Evolutionary conservation across 1,284 basidiomycete genomes (phyloP).

Genomic region (Malassezia brasiliensis): DNA sequence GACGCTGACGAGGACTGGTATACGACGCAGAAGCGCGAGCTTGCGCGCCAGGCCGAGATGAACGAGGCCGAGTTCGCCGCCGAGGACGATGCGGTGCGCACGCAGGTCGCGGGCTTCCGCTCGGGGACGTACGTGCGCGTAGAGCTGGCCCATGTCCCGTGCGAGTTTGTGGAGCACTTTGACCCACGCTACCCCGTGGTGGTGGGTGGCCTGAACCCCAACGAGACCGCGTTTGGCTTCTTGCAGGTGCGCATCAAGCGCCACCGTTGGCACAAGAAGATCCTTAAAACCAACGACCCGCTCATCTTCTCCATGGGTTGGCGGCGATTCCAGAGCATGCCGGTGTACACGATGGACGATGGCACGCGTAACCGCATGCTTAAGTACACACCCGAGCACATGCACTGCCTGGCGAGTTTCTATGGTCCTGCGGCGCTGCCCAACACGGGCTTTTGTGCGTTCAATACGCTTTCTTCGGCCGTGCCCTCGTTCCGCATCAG

Average conservation of each 20-base stretch:
- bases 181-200: constrained; percentile 82
- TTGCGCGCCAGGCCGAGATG: constrained; percentile 70
- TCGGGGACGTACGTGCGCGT: constrained; percentile 91
- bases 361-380: constrained; percentile 79
- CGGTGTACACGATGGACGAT: constrained; percentile 92
- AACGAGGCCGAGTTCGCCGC: constrained; percentile 79
- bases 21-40: constrained; percentile 72
- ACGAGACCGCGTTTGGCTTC: constrained; percentile 81
- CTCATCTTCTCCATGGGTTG: constrained; percentile 90
- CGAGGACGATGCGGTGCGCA: constrained; percentile 67
- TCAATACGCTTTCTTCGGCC: constrained; percentile 69
- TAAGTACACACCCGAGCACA: constrained; percentile 98
- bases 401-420: constrained; percentile 97
- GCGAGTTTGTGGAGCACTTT: constrained; percentile 87
- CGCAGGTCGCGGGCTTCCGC: constrained; percentile 76
- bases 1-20: constrained; percentile 40
- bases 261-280: constrained; percentile 84
- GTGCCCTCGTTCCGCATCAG: constrained; percentile 73
- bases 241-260: constrained; percentile 91
- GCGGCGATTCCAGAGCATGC: constrained; percentile 88
- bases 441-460: constrained; percentile 89
- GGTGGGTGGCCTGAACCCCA: constrained; percentile 79
- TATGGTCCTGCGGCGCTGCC: constrained; percentile 39
- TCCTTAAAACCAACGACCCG: constrained; percentile 94
- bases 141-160: constrained; percentile 72